Conservation (phyloP, 805 yeast species). For the Hanseniaspora occidentalis region DNA sequence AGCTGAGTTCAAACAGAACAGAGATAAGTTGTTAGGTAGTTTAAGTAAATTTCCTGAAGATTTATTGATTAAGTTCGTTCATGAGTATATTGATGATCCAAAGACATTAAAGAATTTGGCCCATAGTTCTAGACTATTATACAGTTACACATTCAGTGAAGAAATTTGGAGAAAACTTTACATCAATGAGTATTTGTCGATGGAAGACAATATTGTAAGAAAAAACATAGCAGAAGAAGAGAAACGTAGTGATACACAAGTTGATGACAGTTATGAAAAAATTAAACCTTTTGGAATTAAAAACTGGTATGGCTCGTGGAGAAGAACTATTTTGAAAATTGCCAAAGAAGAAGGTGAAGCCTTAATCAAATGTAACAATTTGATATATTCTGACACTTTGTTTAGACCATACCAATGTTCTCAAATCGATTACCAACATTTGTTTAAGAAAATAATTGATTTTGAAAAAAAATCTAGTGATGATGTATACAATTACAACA, state of each 20-base stretch:
- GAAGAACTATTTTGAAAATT: constrained; percentile 40
- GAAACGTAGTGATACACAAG: constrained; percentile 4
- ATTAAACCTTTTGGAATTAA: constrained; percentile 18
- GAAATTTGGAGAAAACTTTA: constrained; percentile 69
- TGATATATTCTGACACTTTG: constrained; percentile 62
- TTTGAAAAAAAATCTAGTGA: constrained; percentile 29
- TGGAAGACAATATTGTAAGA: constrained; percentile 12
- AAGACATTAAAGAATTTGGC: constrained; percentile 39
- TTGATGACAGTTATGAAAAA: constrained; percentile 5
- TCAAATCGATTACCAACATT: constrained; percentile 43
- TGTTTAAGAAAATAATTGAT: constrained; percentile 36
- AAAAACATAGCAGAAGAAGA: constrained; percentile 3
- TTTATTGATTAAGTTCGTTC: constrained; percentile 39
- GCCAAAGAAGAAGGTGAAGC: constrained; percentile 29
- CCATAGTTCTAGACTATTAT: constrained; percentile 51
- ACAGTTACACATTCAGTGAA: constrained; percentile 64
- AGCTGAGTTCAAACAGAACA: constrained; percentile 7
- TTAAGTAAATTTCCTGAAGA: constrained; percentile 51
- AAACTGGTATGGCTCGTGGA: constrained; percentile 75
- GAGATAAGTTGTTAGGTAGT: constrained; percentile 37
- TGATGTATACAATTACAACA: constrained; percentile 11
- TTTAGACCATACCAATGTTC: constrained; percentile 79
- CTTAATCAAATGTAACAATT: constrained; percentile 30
- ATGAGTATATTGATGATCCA: constrained; percentile 32
- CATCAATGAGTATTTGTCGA: constrained; percentile 17